Base-by-base conservation (phyloP, 2,329 filamentous ascomycete genomes). In the Blastomyces parvus region DNA sequence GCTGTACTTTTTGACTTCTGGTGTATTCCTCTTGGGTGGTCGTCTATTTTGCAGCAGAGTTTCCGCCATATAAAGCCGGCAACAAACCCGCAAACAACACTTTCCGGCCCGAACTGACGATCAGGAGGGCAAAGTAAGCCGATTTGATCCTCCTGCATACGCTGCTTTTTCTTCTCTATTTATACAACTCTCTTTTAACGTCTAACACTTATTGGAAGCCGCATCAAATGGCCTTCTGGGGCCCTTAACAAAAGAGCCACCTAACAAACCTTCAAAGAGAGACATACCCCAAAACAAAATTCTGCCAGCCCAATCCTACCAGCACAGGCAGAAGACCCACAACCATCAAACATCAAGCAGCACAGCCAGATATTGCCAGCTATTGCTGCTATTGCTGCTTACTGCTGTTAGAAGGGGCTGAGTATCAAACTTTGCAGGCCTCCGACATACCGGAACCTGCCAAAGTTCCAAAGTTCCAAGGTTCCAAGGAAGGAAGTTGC, bases 1-100 rank as follows among this genome's bases (percentile, higher is more conserved):
- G 52, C 52, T 62, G 60, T 62, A 62, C 60, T 62, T 57, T 62
- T 62, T 38, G 60, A 30, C 52, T 59, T 59, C 17, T 25, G 50
- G 38, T 62, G 60, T 62, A 62, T 62, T 56, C 27, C 50, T 62
- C 52, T 40, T 62, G 53, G 53, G 36, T 56, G 8, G 22, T 50
- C 11, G 9, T 27, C 40, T 59, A 46, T 59, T 42, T 59, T 59
- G 42, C 42, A 33, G 57, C 57, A 59, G 42, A 22, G n/a, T 22
- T 48, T 36, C 44, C 58, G 27, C 42, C 42, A 30, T 46, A 59
- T 53, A 52, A 53, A 55, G 9, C 42, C 59, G 59, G 33, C 59
- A 61, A 55, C 46, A 53, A 48, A 25, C 58, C 42, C 25, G 7
- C 33, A 59, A 59, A 48, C n/a, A 59, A 48, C n/a, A 38, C 9